phyloP scores from a whole-genome alignment of 306 rosid genomes.

The Astragalus glycyphyllos region DNA sequence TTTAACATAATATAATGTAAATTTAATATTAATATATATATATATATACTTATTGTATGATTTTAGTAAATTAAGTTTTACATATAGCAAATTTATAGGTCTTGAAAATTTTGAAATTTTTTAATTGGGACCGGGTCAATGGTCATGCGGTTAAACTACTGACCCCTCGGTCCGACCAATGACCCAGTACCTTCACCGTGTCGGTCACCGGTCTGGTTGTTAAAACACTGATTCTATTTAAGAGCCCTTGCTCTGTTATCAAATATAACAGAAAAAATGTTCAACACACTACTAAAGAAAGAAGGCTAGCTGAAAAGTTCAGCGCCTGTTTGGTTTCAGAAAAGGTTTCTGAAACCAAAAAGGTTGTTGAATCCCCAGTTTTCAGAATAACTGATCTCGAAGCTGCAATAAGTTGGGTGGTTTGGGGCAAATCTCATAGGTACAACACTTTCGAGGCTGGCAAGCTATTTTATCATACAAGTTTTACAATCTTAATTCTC shows the following conservation, averaged over 20 bases:
- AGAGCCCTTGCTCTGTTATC: neutral
- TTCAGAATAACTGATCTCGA: slow-evolving; percentile 4
- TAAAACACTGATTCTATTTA: neutral
- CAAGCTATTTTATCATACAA: slow-evolving; percentile 1
- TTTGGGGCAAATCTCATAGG: neutral
- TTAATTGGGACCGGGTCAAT: too few species aligned
- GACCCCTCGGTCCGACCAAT: too few species aligned
- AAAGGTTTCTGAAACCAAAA: neutral
- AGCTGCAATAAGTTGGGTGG: neutral
- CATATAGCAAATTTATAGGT: too few species aligned
- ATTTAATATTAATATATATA: too few species aligned
- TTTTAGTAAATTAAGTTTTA: too few species aligned
- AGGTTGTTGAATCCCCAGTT: neutral
- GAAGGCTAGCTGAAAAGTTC: neutral
- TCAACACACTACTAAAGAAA: slow-evolving; percentile 17
- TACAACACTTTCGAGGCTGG: neutral
- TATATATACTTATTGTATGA: too few species aligned
- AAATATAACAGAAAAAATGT: neutral
- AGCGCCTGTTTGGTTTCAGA: neutral
- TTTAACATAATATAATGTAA: too few species aligned
- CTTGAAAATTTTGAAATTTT: too few species aligned
- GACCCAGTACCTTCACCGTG: too few species aligned
- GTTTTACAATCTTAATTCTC: neutral
- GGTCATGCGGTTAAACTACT: too few species aligned
- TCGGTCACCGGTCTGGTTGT: too few species aligned